These are phyloP conservation scores for Lactarius psammicola DNA, from an alignment of 768 basidiomycete genomes.

Conservation along the genomic window DNA sequence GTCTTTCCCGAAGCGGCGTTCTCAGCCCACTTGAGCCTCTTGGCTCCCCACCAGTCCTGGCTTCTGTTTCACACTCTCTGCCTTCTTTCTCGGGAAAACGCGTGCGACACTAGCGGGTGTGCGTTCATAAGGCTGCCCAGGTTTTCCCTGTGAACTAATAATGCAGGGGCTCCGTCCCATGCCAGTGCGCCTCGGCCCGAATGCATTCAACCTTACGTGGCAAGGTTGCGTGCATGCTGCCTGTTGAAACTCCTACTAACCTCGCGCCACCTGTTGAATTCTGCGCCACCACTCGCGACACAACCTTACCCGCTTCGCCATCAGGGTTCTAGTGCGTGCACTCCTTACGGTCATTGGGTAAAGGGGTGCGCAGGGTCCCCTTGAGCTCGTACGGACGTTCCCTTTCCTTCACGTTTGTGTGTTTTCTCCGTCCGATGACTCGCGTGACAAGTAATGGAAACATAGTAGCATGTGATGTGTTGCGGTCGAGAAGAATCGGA, in stretches of 20 bases:
- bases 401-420: background rate
- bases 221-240: background rate
- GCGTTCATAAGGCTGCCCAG: conserved; percentile 1
- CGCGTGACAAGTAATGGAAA: background rate
- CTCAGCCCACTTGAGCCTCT: background rate
- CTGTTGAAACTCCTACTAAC: background rate
- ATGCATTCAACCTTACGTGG: background rate
- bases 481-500: background rate
- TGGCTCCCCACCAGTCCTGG: background rate
- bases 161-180: background rate
- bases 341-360: background rate
- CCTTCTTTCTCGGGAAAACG: conserved; percentile 4
- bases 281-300: background rate
- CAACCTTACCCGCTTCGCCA: background rate
- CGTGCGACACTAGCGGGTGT: background rate
- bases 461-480: background rate
- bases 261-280: conserved; percentile 7
- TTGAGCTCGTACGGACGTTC: background rate
- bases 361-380: background rate
- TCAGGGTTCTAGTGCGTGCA: background rate
- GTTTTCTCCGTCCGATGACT: background rate
- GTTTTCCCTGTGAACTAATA: background rate
- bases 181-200: background rate
- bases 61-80: background rate
- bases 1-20: background rate